phyloP scores from a whole-genome alignment of 495 filamentous ascomycete species.

The Penicillium alfredii region DNA sequence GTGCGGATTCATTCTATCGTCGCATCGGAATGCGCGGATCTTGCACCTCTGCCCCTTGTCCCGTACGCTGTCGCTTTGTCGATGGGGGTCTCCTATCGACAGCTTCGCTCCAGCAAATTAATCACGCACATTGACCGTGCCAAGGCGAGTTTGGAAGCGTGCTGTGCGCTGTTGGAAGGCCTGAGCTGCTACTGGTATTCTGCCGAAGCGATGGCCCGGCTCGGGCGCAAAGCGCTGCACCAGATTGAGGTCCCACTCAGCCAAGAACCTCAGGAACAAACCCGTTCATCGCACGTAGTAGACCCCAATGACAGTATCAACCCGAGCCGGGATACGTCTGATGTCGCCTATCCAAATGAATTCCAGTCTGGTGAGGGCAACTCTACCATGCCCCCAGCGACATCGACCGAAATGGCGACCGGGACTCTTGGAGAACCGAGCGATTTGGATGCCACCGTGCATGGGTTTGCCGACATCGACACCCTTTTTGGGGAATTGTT shows the following conservation, averaged over 20 bases:
- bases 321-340: slow-evolving; percentile 1
- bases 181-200: slow-evolving; percentile 56
- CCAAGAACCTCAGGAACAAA: neutral
- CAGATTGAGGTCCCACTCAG: slow-evolving; percentile 20
- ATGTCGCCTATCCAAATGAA: too few species aligned
- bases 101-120: slow-evolving; percentile 60
- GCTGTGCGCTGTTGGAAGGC: slow-evolving; percentile 49
- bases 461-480: slow-evolving; percentile 36
- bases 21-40: slow-evolving; percentile 45
- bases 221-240: slow-evolving; percentile 40
- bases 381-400: neutral
- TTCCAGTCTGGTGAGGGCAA: slow-evolving; percentile 2
- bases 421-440: neutral
- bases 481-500: slow-evolving; percentile 38
- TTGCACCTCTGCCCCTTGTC: slow-evolving; percentile 58
- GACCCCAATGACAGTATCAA: too few species aligned
- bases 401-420: slow-evolving; percentile 1
- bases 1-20: slow-evolving; percentile 59
- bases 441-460: slow-evolving; percentile 9
- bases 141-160: slow-evolving; percentile 52
- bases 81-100: slow-evolving; percentile 64
- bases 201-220: slow-evolving; percentile 55
- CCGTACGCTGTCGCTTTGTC: slow-evolving; percentile 63
- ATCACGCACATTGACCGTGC: slow-evolving; percentile 58
- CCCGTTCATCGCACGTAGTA: too few species aligned